Conservation (phyloP, 106 monocot species). For the Allium fistulosum region DNA sequence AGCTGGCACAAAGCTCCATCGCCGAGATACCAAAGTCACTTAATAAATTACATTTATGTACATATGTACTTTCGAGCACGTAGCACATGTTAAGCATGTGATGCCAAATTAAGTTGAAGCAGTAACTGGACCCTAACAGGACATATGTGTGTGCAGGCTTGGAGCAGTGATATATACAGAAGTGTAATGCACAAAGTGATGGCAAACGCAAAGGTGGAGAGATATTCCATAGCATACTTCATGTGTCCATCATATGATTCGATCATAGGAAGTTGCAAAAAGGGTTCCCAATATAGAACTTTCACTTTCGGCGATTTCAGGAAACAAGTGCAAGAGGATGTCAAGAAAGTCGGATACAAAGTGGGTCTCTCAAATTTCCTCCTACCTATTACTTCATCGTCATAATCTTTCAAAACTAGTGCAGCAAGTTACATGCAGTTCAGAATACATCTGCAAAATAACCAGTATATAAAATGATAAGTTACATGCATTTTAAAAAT, state of each 20-base stretch:
- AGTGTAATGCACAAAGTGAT: constrained; percentile 58
- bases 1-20: no score
- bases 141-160: constrained; percentile 21
- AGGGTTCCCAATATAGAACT: constrained; percentile 28
- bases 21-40: no score
- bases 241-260: constrained; percentile 60
- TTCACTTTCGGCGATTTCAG: constrained; percentile 87
- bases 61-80: no score
- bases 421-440: not conserved
- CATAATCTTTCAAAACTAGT: not conserved
- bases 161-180: constrained; percentile 63
- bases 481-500: not conserved
- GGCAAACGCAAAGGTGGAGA: constrained; percentile 31
- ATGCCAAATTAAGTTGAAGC: no score
- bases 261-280: constrained; percentile 46
- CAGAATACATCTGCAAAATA: not conserved
- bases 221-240: constrained; percentile 63
- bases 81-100: no score
- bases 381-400: not conserved
- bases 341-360: constrained; percentile 68
- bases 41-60: no score
- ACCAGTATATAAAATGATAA: not conserved
- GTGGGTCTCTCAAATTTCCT: constrained; percentile 67
- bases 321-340: constrained; percentile 71
- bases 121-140: no score